phyloP scores from a whole-genome alignment of 2,329 filamentous ascomycete species.

The Phialocephala subalpina region DNA sequence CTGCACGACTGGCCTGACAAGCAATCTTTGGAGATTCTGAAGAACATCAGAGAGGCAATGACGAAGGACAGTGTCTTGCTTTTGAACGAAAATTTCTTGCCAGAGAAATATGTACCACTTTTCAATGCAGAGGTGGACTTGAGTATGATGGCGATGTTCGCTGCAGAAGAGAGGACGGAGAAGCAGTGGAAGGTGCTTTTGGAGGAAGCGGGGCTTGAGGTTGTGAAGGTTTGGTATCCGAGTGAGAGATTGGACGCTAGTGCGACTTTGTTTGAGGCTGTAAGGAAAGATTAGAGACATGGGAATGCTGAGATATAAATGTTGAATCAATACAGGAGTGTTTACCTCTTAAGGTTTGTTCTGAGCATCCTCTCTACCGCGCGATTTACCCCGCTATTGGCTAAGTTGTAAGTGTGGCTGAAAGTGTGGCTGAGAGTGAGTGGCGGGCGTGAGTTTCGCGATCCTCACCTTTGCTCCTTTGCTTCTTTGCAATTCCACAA shows the following conservation, averaged over 20 bases:
- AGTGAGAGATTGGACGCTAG: background rate
- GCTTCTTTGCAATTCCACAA: too few species aligned
- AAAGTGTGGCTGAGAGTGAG: too few species aligned
- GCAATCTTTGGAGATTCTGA: conserved; percentile 44
- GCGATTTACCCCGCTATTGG: too few species aligned
- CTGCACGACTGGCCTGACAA: conserved; percentile 52
- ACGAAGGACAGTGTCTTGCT: conserved; percentile 49
- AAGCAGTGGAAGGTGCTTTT: conserved; percentile 39
- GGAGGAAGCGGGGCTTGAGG: background rate
- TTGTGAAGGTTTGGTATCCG: background rate
- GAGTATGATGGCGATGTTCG: conserved; percentile 49
- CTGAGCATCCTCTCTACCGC: too few species aligned
- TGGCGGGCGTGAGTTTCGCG: too few species aligned
- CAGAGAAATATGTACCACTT: conserved; percentile 42
- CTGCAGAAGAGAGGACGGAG: conserved; percentile 49
- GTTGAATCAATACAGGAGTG: too few species aligned
- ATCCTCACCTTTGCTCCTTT: too few species aligned
- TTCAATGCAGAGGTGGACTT: conserved; percentile 47
- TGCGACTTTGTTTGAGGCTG: conserved; percentile 2
- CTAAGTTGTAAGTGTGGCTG: too few species aligned
- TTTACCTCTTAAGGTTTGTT: too few species aligned
- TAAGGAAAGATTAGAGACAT: background rate
- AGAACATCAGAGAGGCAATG: conserved; percentile 36
- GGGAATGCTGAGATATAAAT: too few species aligned
- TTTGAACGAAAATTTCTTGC: conserved; percentile 52